Conservation (phyloP, 2,329 filamentous ascomycete species). For the Furcasterigmium sp. region DNA sequence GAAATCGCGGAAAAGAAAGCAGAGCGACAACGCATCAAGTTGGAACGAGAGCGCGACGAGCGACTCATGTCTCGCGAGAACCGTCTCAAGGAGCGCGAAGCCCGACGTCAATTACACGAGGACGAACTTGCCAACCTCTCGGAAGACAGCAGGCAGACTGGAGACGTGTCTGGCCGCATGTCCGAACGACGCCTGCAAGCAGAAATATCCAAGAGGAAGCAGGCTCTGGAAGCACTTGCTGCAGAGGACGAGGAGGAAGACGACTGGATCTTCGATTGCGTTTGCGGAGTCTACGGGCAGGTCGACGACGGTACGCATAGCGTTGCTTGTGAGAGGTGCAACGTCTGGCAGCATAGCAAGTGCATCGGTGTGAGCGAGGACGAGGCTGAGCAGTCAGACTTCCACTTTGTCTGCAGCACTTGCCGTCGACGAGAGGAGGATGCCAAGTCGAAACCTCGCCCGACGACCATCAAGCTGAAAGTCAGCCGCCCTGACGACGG, state of each 20-base stretch:
- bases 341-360: slow-evolving; percentile 94
- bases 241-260: slow-evolving; percentile 61
- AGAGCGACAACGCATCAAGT: slow-evolving; percentile 51
- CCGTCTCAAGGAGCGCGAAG: slow-evolving; percentile 79
- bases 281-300: slow-evolving; percentile 84
- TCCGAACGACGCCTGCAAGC: slow-evolving; percentile 78
- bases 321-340: slow-evolving; percentile 89
- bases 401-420: slow-evolving; percentile 77
- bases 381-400: slow-evolving; percentile 79
- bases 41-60: slow-evolving; percentile 70
- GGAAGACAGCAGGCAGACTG: slow-evolving; percentile 62
- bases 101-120: slow-evolving; percentile 76
- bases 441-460: slow-evolving; percentile 53
- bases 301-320: slow-evolving; percentile 94
- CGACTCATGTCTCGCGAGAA: slow-evolving; percentile 81
- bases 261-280: slow-evolving; percentile 92
- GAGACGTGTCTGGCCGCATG: slow-evolving; percentile 52
- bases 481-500: slow-evolving; percentile 23
- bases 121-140: slow-evolving; percentile 77
- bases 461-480: slow-evolving; percentile 50
- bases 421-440: slow-evolving; percentile 65
- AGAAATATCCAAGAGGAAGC: slow-evolving; percentile 75
- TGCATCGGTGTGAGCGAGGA: slow-evolving; percentile 76
- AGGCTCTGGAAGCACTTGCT: slow-evolving; percentile 67
- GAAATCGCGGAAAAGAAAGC: slow-evolving; percentile 62